Conservation (phyloP, 2,329 filamentous ascomycete genomes). For the Pseudovirgaria hyperparasitica region DNA sequence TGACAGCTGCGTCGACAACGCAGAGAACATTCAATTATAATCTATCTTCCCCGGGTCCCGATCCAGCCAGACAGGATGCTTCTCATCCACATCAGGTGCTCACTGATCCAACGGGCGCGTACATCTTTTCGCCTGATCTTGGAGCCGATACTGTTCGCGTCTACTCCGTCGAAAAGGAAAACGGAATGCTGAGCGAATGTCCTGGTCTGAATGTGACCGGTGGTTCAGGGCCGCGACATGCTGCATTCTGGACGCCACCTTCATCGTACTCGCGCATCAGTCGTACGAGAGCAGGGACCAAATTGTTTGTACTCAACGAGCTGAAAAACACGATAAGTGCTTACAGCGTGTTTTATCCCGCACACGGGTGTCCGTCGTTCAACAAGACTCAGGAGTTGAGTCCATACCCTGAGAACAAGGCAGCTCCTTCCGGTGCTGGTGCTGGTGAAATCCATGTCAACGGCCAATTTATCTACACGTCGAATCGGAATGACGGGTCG, state of each 20-base stretch:
- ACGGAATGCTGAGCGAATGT: slow-evolving; percentile 35
- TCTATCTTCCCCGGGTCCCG: slow-evolving; percentile 26
- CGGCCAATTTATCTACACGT: slow-evolving; percentile 19
- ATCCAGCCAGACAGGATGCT: slow-evolving; percentile 38
- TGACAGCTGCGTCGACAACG: slow-evolving; percentile 13
- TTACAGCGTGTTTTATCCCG: slow-evolving; percentile 18
- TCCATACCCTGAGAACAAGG: slow-evolving; percentile 16
- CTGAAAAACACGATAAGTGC: slow-evolving; percentile 18
- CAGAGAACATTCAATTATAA: slow-evolving; percentile 18
- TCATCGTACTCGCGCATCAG: slow-evolving; percentile 6
- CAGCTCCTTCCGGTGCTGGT: slow-evolving; percentile 17
- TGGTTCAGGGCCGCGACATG: slow-evolving; percentile 43
- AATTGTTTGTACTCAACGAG: slow-evolving; percentile 22
- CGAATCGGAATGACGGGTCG: slow-evolving; percentile 24
- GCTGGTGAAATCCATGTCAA: slow-evolving; percentile 20
- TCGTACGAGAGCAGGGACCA: slow-evolving; percentile 10
- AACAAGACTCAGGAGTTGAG: slow-evolving; percentile 18
- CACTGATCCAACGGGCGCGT: slow-evolving; percentile 36
- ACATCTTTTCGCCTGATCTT: slow-evolving; percentile 39
- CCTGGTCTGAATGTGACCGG: slow-evolving; percentile 27
- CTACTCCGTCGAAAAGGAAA: slow-evolving; percentile 35
- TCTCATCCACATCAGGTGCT: slow-evolving; percentile 43
- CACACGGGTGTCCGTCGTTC: slow-evolving; percentile 16
- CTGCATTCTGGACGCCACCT: slow-evolving; percentile 36
- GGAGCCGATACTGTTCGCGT: slow-evolving; percentile 43